Evolutionary conservation across 2,329 filamentous ascomycete species (phyloP).

Genomic region (Pseudogymnoascus sp.): DNA sequence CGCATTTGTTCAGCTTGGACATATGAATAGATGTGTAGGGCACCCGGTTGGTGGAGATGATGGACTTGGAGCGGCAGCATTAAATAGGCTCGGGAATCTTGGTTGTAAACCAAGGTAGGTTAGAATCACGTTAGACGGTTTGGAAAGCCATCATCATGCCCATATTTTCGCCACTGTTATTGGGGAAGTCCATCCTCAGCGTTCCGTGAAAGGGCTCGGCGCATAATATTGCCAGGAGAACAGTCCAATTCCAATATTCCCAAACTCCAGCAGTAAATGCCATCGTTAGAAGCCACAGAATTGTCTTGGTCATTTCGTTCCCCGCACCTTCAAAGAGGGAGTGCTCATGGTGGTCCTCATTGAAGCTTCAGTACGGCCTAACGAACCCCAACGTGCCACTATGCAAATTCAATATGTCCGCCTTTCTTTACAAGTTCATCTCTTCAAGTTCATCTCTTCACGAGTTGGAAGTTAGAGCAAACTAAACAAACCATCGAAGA

Average conservation of each 20-base stretch:
- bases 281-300: background rate
- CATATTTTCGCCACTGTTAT: background rate
- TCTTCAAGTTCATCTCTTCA: background rate
- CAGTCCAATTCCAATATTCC: background rate
- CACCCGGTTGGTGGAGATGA: background rate
- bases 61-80: background rate
- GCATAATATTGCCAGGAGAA: background rate
- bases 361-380: background rate
- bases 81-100: background rate
- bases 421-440: background rate
- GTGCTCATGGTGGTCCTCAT: background rate
- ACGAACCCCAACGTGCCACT: background rate
- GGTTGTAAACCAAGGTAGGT: background rate
- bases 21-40: background rate
- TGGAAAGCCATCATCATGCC: background rate
- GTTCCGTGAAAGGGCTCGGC: background rate
- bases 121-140: background rate
- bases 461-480: background rate
- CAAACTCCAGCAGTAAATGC: background rate
- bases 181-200: background rate
- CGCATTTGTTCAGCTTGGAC: conserved; percentile 29
- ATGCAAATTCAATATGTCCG: background rate
- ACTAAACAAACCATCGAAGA: background rate
- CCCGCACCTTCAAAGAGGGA: background rate
- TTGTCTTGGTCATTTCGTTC: background rate